Base-by-base conservation (phyloP, 2,329 filamentous ascomycete species). In the Arthrobotrys megalospora region DNA sequence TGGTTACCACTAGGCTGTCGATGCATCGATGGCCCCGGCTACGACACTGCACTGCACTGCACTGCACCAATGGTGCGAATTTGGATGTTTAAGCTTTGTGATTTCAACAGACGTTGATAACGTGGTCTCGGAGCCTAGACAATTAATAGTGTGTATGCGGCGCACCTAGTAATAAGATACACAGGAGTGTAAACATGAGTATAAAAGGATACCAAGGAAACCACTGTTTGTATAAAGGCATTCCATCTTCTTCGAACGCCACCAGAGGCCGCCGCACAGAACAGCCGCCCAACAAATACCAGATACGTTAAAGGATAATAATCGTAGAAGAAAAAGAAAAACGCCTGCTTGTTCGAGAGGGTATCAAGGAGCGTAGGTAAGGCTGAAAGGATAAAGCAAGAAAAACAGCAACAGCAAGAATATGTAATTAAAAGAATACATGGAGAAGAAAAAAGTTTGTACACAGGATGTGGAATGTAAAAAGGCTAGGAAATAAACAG, bases 361-460 rank as follows among this genome's bases (percentile, higher is more conserved):
- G 34, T 41, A 58, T 38, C 52, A 58, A 58, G 16, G 52, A 58
- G 52, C 12, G 52, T 58, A 58, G 52, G 52, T 38, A 58, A 58
- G 10, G 34, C 8, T 11, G n/a, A 28, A 19, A 19, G 16, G 28
- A 48, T 21, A 12, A 16, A 36, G n/a, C 4, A 19, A 55, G 14
- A 38, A 21, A 21, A 38, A 38, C 10, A n/a, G 11, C 11, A 14
- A 41, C 12, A 41, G 16, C 1, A 41, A 41, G 52, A 38, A 38
- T 11, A 32, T 62, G 19, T n/a, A 12, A 43, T 62, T 41, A 24
- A 16, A 34, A 47, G 21, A 10, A 32, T 63, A 47, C 8, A 41
- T 41, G 36, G 36, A 41, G 36, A 41, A 19, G 38, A 12, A 32
- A 63, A 28, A 24, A 21, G 36, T 28, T 28, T 16, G 58, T 16